Conservation (phyloP, 2,329 filamentous ascomycete species). For the Pseudogymnoascus sp. region DNA sequence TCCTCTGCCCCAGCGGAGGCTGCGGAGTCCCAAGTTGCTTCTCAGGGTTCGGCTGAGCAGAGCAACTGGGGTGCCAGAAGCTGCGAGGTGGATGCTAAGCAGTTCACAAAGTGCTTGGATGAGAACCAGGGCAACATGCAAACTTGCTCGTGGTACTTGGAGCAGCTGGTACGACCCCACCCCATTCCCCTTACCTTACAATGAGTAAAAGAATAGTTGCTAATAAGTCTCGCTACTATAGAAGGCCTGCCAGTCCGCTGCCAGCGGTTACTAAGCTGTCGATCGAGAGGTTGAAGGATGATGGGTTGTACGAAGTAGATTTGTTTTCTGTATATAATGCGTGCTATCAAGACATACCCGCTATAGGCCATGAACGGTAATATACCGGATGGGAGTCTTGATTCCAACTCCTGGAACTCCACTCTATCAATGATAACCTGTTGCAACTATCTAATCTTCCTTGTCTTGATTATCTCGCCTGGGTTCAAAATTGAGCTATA, state of each 20-base stretch:
- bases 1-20: constrained; percentile 51
- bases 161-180: constrained; percentile 62
- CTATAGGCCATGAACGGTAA: constrained; percentile 6
- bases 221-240: constrained; percentile 29
- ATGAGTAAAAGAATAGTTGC: constrained; percentile 15
- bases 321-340: constrained; percentile 8
- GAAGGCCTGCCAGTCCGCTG: constrained; percentile 78
- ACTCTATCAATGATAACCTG: constrained; percentile 8
- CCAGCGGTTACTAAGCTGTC: constrained; percentile 56
- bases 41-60: constrained; percentile 41
- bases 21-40: constrained; percentile 41
- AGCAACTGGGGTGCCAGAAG: constrained; percentile 53
- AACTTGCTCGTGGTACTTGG: constrained; percentile 96
- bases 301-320: not conserved
- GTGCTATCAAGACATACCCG: constrained; percentile 9
- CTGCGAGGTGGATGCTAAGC: constrained; percentile 72
- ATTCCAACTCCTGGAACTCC: constrained; percentile 6
- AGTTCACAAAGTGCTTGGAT: constrained; percentile 95
- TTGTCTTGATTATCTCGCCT: constrained; percentile 14
- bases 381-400: constrained; percentile 6
- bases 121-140: constrained; percentile 89
- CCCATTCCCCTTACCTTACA: not conserved
- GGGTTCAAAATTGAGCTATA: constrained; percentile 19
- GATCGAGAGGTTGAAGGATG: not conserved
- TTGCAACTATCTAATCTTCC: constrained; percentile 9